Evolutionary conservation across 2,329 filamentous ascomycete genomes (phyloP).

Genomic region (Byssothecium circinans): DNA sequence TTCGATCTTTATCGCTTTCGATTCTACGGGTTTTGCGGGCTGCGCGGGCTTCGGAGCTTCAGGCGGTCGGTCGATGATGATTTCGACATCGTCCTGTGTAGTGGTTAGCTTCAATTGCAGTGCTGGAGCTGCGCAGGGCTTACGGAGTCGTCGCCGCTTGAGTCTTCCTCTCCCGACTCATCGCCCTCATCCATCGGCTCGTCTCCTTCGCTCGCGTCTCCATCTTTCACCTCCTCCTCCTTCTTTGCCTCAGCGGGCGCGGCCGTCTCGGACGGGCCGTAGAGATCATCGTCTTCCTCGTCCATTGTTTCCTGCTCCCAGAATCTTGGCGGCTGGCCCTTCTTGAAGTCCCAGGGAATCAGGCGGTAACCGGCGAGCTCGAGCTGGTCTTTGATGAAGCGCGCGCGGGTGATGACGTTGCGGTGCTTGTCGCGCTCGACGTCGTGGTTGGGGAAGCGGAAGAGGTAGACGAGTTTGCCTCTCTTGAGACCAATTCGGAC

Average conservation of each 20-base stretch:
- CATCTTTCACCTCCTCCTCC: slow-evolving; percentile 35
- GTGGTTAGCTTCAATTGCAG: slow-evolving; percentile 27
- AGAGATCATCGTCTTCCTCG: slow-evolving; percentile 57
- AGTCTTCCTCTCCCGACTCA: slow-evolving; percentile 50
- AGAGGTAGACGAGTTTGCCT: slow-evolving; percentile 26
- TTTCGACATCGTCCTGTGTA: slow-evolving; percentile 52
- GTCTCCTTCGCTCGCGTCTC: slow-evolving; percentile 49
- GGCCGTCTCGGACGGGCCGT: slow-evolving; percentile 42
- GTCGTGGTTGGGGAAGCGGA: slow-evolving; percentile 25
- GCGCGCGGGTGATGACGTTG: slow-evolving; percentile 29
- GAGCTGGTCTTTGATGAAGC: slow-evolving; percentile 23
- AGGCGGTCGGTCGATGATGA: slow-evolving; percentile 54
- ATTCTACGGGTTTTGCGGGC: slow-evolving; percentile 32
- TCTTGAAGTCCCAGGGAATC: slow-evolving; percentile 31
- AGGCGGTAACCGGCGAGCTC: slow-evolving; percentile 21
- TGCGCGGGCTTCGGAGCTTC: slow-evolving; percentile 42
- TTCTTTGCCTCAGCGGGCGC: slow-evolving; percentile 22
- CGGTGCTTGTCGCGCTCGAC: slow-evolving; percentile 30
- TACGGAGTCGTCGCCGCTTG: slow-evolving; percentile 50
- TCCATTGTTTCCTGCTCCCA: slow-evolving; percentile 45
- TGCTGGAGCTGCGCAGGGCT: slow-evolving; percentile 6
- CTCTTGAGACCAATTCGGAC: slow-evolving; percentile 25
- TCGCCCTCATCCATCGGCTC: slow-evolving; percentile 34
- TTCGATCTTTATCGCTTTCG: slow-evolving; percentile 44
- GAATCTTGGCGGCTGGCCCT: slow-evolving; percentile 24